These are phyloP conservation scores for Kodamaea plutei DNA, from an alignment of 1,139 yeast genomes.

Conservation along the genomic window DNA sequence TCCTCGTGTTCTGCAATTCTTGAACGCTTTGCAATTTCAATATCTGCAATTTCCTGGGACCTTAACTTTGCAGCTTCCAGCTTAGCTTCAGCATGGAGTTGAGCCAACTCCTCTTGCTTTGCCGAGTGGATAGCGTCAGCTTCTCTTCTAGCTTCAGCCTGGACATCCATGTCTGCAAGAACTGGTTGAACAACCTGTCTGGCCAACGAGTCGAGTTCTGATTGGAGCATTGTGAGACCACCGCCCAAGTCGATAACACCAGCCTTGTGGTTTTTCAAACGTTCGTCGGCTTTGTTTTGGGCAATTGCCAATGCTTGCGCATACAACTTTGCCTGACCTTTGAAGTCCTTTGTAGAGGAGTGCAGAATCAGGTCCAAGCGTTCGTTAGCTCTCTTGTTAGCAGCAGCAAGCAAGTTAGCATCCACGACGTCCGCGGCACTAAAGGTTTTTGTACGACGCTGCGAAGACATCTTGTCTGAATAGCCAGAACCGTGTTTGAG, in stretches of 20 bases:
- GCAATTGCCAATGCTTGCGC: constrained; percentile 60
- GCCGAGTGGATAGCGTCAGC: constrained; percentile 42
- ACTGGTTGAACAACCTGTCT: constrained; percentile 79
- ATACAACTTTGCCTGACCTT: constrained; percentile 41
- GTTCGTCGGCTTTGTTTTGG: constrained; percentile 56
- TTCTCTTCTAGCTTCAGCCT: constrained; percentile 70
- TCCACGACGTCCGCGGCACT: constrained; percentile 46
- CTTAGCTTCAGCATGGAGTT: constrained; percentile 44
- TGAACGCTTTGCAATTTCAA: constrained; percentile 37
- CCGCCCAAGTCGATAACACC: constrained; percentile 84
- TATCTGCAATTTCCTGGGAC: constrained; percentile 39
- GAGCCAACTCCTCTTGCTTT: constrained; percentile 32
- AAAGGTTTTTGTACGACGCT: constrained; percentile 31
- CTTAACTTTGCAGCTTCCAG: constrained; percentile 48
- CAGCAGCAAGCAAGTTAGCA: constrained; percentile 55
- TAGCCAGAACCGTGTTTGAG: constrained; percentile 29
- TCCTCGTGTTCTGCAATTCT: constrained; percentile 37
- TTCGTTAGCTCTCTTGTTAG: constrained; percentile 54
- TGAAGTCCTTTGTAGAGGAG: constrained; percentile 31
- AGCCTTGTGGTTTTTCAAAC: constrained; percentile 40
- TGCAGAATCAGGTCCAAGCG: constrained; percentile 41
- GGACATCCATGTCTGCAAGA: constrained; percentile 65
- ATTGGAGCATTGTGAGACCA: constrained; percentile 72
- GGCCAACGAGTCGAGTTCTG: constrained; percentile 82
- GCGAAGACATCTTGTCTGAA: constrained; percentile 23